Evolutionary conservation across 768 basidiomycete genomes (phyloP).

Genomic region (Hortiboletus campestris): DNA sequence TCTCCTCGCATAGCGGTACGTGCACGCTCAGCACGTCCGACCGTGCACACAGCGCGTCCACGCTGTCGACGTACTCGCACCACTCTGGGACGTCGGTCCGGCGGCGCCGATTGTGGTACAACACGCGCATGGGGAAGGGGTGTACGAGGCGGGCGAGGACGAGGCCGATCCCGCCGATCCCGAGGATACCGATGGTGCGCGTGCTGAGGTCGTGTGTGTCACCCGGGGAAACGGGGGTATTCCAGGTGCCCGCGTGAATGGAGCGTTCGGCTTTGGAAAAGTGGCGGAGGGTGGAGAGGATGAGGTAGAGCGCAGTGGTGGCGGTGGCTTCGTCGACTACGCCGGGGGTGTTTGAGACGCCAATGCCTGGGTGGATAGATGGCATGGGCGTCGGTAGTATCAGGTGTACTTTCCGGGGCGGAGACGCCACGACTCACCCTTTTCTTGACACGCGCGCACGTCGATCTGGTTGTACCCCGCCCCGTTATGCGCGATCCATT

Average conservation of each 20-base stretch:
- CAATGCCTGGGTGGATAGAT: no score
- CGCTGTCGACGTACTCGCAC: constrained; percentile 73
- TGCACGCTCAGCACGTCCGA: constrained; percentile 83
- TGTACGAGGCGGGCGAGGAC: constrained; percentile 63
- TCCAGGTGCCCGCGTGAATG: constrained; percentile 57
- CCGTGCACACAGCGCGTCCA: constrained; percentile 51
- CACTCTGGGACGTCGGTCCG: constrained; percentile 57
- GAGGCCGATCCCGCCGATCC: no score
- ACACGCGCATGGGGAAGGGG: constrained; percentile 85
- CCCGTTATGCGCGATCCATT: constrained; percentile 62
- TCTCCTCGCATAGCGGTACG: constrained; percentile 74
- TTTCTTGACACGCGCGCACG: no score
- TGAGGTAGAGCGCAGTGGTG: no score
- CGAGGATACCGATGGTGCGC: constrained; percentile 37
- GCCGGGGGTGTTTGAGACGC: no score
- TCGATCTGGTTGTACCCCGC: constrained; percentile 58
- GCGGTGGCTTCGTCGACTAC: no score
- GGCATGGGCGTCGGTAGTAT: no score
- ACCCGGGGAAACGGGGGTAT: constrained; percentile 44
- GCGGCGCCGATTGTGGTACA: constrained; percentile 74
- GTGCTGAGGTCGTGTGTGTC: constrained; percentile 63
- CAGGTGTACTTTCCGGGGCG: no score
- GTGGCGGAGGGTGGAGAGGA: no score
- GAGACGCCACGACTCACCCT: no score
- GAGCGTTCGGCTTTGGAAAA: constrained; percentile 54